Evolutionary conservation across 2,329 filamentous ascomycete genomes (phyloP), one percentile per base, ranked within the genome.

Genomic region (Fusarium nelsonii): DNA sequence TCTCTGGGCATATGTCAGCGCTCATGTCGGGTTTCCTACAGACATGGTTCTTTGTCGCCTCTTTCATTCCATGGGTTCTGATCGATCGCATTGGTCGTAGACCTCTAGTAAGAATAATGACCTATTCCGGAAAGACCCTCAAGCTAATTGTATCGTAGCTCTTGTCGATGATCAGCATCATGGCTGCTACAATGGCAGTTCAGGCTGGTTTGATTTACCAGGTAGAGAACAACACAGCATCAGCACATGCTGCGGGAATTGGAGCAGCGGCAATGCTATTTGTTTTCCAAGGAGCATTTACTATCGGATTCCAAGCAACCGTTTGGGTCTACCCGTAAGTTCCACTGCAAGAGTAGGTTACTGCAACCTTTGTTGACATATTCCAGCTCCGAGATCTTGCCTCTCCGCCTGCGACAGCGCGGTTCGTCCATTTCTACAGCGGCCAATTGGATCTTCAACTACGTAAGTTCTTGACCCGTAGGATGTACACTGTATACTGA

Each of bases 11-110:
- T 43, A 80, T 85, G 72, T 81, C 85, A 5, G 76, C 83, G 5
- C 77, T 87, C 34, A 83, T 87, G 74, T 83, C 83, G n/a, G 84
- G 84, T 34, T 82, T 85, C 65, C 76, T 86, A 14, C 82, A 85
- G 73, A 85, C 84, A 0, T 83, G 79, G 78, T 81, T 79, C 58
- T 81, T 81, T 56, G 30, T 78, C 12, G 78, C 78, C 3, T 80
- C 77, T 9, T 79, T 77, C 30, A 81, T 84, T 43, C 83, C 68
- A 14, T 71, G 68, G 68, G 45, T 63, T 2, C 10, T 71, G n/a
- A 71, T 71, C 3, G 68, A 71, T 30, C 68, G 68, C 1, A 63
- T 71, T 16, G 68, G 68, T n/a, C 49, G 68, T 30, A 45, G 63
- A 9, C 68, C 68, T 39, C 10, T 71, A 8, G 68, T 71, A 39